Base-by-base conservation (phyloP, 1,139 yeast species). In the Blastobotrys buckinghamii region DNA sequence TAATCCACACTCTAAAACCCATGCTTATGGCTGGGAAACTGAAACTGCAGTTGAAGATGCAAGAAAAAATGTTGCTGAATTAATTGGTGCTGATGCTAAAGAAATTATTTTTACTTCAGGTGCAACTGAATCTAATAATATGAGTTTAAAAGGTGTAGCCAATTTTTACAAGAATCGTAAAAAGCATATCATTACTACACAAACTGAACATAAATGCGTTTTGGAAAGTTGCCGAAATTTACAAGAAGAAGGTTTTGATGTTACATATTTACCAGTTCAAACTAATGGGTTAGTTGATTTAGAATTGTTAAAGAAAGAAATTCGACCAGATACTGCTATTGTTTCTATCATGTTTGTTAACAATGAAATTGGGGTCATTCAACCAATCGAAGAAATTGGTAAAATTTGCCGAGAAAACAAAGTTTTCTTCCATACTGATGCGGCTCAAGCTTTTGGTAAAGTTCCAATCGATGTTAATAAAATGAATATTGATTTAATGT, bases 1-100 rank as follows among this genome's bases (percentile, higher is more conserved):
- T 50, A 92, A 92, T 67, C 98, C 98, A 13, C 99, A 92, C 68
- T 88, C 97, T 4, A 82, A 95, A 49, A 94, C 98, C 12, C 97
- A 92, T 65, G 79, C 96, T n/a, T 92, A 92, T 65, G 99, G 99
- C 34, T 92, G 99, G 99, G 99, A 92, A 70, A 86, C 98, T 6
- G 97, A 90, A 52, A 79, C 78, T 59, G 96, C 85, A 53, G 95
- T 94, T 33, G 98, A 92, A 64, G 73, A 72, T 50, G 96, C 98
- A 2, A 79, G 99, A 62, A 76, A 73, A 47, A 76, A 89, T 59
- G 75, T 92, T 49, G 97, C 98, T 3, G 74, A 75, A 36, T 78
- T 92, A 47, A 89, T 94, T 58, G 80, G 81, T 35, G 98, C 98
- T 24, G 97, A 92, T 65, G 89, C 97, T 44, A 92, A 90, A 71